Base-by-base conservation (phyloP, 2,329 filamentous ascomycete species). In the Ophiostoma perfectum region DNA sequence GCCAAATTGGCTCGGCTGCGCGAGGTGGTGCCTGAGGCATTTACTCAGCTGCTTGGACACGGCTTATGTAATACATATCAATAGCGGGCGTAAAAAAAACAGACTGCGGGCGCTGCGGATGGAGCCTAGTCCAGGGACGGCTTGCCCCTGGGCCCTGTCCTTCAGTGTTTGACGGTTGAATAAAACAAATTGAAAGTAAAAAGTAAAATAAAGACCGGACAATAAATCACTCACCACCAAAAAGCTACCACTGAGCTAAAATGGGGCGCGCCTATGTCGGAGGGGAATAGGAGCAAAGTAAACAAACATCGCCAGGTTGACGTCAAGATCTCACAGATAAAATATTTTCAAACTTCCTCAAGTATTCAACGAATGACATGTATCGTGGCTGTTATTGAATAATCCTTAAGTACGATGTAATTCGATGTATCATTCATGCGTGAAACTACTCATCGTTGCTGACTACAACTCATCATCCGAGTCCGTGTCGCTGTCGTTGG, bases 391-490 rank as follows among this genome's bases (percentile, higher is more conserved):
- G 27, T 27, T 27, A 27, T 27, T 27, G 27, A 2, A 27, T 2
- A 27, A 1, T 27, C 2, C 2, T 1, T 27, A 27, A 27, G 2
- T 27, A 27, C 27, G 27, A 27, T 27, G 27, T 27, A 27, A 27
- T 27, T 27, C 27, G 27, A 27, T 2, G 2, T 27, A 27, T 27
- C 27, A 27, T 27, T 27, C 27, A 27, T 27, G 27, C 27, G 27
- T 27, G 27, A n/a, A n/a, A 7, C 3, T 1, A n/a, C 18, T 5
- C 14, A 18, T 16, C 6, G 27, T 27, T 2, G 27, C 42, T 1
- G 12, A 38, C 80, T 74, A 86, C 69, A 86, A 72, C 73, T 87
- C 84, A 72, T 86, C 84, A 70, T 85, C 84, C 0, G 83, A 84
- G n/a, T 83, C 82, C 0, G 82, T 84, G 67, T 86, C 83, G 64